Base-by-base conservation (phyloP, 176 grass and related monocot genomes). In the Cymbopogon citratus region DNA sequence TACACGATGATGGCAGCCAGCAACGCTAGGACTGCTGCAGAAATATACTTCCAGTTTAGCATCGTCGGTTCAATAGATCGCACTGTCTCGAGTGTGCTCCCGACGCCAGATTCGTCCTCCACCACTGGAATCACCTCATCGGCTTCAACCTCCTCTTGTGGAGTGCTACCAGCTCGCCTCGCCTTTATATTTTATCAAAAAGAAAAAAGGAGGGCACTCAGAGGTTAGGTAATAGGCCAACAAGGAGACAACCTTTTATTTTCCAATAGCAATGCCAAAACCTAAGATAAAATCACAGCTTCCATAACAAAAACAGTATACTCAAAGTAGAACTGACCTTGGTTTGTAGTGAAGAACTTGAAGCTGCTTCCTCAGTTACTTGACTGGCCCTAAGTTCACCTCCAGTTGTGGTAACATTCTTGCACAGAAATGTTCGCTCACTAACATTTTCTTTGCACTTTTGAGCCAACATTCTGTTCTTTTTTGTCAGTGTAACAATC, bases 391-490 rank as follows among this genome's bases (percentile, higher is more conserved):
- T 29, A 46, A 81, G 35, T 86, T 84, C 68, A 86, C 49, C 80
- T 78, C 76, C 79, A 60, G 78, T 67, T 28, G 43, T 49, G 80
- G 46, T 49, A 80, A 45, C 27, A 31, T 74, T 89, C 83, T 83
- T 63, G 35, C 63, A 84, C 40, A 74, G 45, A 4, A 49, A 80
- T 61, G 23, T 82, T 41, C 21, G 63, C 36, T 45, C 83, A 5
- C 48, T 54, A 73, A 65, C 51, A 63, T 74, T 93, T 72, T 69
- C 57, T 85, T 83, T 94, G 63, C 69, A 89, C 76, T 87, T 92
- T 82, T 94, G 27, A 57, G 78, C 69, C 79, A 98, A 77, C 49
- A 87, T 66, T 61, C 71, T 93, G 80, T 98, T 98, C 74, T 92
- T 98, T 73, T 89, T 92, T 64, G 81, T 87, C 54, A 91, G 78